Evolutionary conservation across 129 eudicot genomes (phyloP).

Genomic region (Glebionis coronaria): DNA sequence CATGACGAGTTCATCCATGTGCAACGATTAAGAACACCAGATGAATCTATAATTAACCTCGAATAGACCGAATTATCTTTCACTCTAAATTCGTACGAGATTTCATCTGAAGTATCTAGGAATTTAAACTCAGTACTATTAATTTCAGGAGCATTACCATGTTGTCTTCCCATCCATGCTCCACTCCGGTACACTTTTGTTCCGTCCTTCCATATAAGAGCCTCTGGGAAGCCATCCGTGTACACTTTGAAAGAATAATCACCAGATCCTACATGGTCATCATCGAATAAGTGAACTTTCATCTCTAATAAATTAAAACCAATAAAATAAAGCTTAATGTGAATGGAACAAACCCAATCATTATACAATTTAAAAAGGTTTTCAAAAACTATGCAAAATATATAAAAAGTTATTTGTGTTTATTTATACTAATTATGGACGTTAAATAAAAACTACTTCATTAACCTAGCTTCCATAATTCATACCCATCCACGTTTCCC

Average conservation of each 20-base stretch:
- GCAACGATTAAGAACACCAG: constrained; percentile 37
- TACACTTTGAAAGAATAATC: constrained; percentile 32
- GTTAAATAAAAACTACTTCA: too few relatives aligned
- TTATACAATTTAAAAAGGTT: too few relatives aligned
- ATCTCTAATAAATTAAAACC: too few relatives aligned
- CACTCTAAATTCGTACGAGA: constrained; percentile 36
- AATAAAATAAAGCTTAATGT: too few relatives aligned
- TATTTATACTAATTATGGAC: too few relatives aligned
- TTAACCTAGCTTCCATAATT: too few relatives aligned
- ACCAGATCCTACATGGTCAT: constrained; percentile 19
- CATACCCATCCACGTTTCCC: too few relatives aligned
- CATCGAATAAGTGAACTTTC: too few relatives aligned
- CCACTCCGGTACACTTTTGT: constrained; percentile 41
- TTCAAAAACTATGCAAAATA: too few relatives aligned
- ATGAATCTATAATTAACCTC: too few relatives aligned
- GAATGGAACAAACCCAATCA: too few relatives aligned
- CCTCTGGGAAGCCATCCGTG: constrained; percentile 40
- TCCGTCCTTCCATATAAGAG: constrained; percentile 10
- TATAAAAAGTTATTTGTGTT: too few relatives aligned
- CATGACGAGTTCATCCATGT: constrained; percentile 55
- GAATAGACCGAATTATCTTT: constrained; percentile 23
- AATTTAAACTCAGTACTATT: constrained; percentile 30
- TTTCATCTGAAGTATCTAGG: constrained; percentile 24
- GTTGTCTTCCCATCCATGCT: constrained; percentile 55
- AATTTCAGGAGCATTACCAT: constrained; percentile 73